Percentiles rank a stretch among this genome's conserved stretches.
phyloP scores from a whole-genome alignment of 2,329 filamentous ascomycete genomes.

The Trichoderma cornu-damae region DNA sequence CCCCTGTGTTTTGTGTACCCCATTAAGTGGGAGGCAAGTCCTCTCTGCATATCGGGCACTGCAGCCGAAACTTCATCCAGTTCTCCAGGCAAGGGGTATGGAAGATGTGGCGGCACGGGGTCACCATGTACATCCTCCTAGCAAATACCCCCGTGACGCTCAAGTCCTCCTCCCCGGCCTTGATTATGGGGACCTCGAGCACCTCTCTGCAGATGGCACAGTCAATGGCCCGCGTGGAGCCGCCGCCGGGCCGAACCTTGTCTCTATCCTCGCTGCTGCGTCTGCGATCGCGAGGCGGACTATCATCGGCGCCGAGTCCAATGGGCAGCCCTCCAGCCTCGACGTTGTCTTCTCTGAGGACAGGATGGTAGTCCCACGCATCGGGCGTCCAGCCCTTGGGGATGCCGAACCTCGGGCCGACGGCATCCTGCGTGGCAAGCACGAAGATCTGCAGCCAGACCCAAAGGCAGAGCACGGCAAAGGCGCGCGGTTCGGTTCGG shows the following conservation, averaged over 20 bases:
- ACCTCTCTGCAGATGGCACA: constrained; percentile 93
- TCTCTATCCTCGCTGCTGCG: constrained; percentile 34
- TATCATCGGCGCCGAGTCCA: constrained; percentile 49
- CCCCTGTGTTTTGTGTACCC: neutral
- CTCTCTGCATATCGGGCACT: constrained; percentile 94
- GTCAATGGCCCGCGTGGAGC: constrained; percentile 59
- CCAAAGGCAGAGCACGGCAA: constrained; percentile 62
- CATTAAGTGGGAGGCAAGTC: constrained; percentile 72
- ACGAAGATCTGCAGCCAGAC: constrained; percentile 79
- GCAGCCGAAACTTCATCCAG: constrained; percentile 89
- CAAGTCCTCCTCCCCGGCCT: constrained; percentile 49
- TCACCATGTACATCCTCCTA: constrained; percentile 89
- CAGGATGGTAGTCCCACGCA: constrained; percentile 92
- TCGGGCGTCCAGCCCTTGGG: constrained; percentile 62
- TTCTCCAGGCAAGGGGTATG: constrained; percentile 87
- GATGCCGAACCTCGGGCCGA: constrained; percentile 85
- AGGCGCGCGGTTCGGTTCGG: constrained; percentile 59
- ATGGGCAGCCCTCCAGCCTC: constrained; percentile 78
- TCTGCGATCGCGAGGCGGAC: constrained; percentile 26
- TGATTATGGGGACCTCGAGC: constrained; percentile 80
- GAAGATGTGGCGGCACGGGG: constrained; percentile 93
- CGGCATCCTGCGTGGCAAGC: constrained; percentile 73
- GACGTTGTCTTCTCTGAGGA: constrained; percentile 74
- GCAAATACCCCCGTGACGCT: constrained; percentile 67
- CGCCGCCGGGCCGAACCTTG: constrained; percentile 21